Base-by-base conservation (phyloP, 768 basidiomycete species). In the Leccinum uliginosum region DNA sequence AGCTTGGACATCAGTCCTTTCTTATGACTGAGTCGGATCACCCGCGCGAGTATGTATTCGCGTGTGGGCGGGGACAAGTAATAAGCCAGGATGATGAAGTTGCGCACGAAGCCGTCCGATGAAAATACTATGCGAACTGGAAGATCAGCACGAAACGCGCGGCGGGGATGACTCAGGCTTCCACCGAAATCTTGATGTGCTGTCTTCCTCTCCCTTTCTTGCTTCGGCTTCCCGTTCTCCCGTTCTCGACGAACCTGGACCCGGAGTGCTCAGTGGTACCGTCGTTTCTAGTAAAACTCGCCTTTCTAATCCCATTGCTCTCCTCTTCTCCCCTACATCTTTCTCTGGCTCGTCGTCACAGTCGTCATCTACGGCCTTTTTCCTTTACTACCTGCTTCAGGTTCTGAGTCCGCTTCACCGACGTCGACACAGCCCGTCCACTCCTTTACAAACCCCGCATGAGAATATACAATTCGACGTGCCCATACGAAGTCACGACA, bases 1-100 rank as follows among this genome's bases (percentile, higher is more conserved):
- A 89, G 69, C 29, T 80, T 72, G 1, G 89, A 86, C 87, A 89
- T 90, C 11, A 86, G 86, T 3, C 71, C 69, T 60, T 81, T 78
- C 9, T 71, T 74, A 65, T 89, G 87, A 52, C 86, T 88, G 50
- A 10, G 15, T 32, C 6, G 15, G 50, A 30, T 38, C 1, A 17
- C 12, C 8, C 1, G 29, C n/a, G 58, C 24, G 30, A 17, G 30
- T 14, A 14, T 30, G 14, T 4, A 19, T 15, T 14, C 15, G 5
- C 6, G 53, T 30, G 24, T 27, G 17, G 15, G 35, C 3, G 26
- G 43, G 34, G 32, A 51, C 29, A 30, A 30, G 29, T 30, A 26
- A 7, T 26, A 29, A 29, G 30, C 30, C 12, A 32, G 12, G 30
- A 19, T 4, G 7, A 53, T 17, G 6, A 24, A 5, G n/a, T 32